Evolutionary conservation across 1,284 basidiomycete genomes (phyloP).

Genomic region (Veloboletus limbatus): DNA sequence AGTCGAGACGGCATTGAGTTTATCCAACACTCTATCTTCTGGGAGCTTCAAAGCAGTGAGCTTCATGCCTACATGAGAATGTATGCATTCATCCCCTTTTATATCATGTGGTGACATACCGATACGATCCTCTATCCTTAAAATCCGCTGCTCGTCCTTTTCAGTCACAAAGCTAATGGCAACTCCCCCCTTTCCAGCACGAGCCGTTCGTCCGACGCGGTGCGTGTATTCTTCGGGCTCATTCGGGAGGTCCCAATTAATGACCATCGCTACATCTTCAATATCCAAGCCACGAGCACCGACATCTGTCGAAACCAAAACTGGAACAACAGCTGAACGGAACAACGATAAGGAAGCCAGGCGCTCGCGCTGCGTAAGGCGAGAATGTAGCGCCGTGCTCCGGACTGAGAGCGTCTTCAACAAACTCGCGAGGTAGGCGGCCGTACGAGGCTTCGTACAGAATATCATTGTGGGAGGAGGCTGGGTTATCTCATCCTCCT

Average conservation of each 20-base stretch:
- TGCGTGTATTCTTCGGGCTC: conserved; percentile 79
- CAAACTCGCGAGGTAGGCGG: conserved; percentile 83
- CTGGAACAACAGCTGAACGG: conserved; percentile 83
- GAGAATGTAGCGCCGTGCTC: conserved; percentile 89
- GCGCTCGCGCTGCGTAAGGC: conserved; percentile 88
- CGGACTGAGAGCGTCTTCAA: conserved; percentile 81
- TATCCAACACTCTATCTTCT: conserved; percentile 83
- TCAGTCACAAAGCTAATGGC: conserved; percentile 96
- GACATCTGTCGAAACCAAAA: conserved; percentile 93
- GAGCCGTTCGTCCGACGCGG: conserved; percentile 87
- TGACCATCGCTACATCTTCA: conserved; percentile 90
- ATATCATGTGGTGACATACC: conserved; percentile 46
- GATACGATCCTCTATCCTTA: conserved; percentile 85
- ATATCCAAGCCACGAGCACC: conserved; percentile 94
- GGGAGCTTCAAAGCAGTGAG: conserved; percentile 72
- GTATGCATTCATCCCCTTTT: neutral
- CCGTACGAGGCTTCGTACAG: conserved; percentile 83
- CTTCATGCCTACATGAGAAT: conserved; percentile 56
- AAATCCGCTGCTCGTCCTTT: conserved; percentile 82
- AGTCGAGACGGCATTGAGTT: conserved; percentile 84
- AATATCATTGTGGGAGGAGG: conserved; percentile 96
- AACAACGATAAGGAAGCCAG: conserved; percentile 85
- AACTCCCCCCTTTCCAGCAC: conserved; percentile 87
- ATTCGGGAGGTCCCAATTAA: conserved; percentile 94
- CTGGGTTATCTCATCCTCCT: conserved; percentile 57